Base-by-base conservation (phyloP, 257 asterid genomes). In the Handroanthus guayacan region DNA sequence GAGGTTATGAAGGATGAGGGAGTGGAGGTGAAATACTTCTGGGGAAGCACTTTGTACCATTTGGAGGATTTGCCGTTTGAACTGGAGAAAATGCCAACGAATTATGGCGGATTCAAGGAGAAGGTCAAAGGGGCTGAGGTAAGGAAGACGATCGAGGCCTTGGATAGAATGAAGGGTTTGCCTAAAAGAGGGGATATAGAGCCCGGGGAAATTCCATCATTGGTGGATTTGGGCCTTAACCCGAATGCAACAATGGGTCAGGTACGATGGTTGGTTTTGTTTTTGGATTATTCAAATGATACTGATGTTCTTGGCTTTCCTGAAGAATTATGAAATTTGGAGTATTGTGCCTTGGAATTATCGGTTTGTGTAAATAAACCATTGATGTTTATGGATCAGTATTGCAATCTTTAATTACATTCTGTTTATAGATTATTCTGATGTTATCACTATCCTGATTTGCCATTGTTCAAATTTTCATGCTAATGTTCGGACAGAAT, bases 41-140 rank as follows among this genome's bases (percentile, higher is more conserved):
- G 99, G 99, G 99, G 99, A 76, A 95, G 99, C 81, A 95, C 99
- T 62, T 82, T 95, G 88, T 91, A 90, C 81, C 98, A 95, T 78
- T 43, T 95, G 78, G 98, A 95, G 79, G 99, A 95, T 90, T 82
- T 95, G 87, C 97, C 98, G 12, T 95, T 93, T 77, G 86, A 89
- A 72, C 82, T 93, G 86, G 87, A 85, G 71, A 89, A 79, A 70
- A 95, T 93, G 95, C 99, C 98, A 0, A 88, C 96, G 4, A 93
- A 88, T 77, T 95, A 95, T 4, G 97, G 98, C 0, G 96, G 97
- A 6, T 93, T 95, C 83, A 95, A 84, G 88, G 98, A 89, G 77
- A 93, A 79, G 80, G 95, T 93, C 76, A 82, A 84, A 39, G 87
- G 93, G 4, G 82, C 90, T 88, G 83, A 90, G 72, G 94, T 91